phyloP scores from a whole-genome alignment of 805 yeast species.

The Candida sonorensis region DNA sequence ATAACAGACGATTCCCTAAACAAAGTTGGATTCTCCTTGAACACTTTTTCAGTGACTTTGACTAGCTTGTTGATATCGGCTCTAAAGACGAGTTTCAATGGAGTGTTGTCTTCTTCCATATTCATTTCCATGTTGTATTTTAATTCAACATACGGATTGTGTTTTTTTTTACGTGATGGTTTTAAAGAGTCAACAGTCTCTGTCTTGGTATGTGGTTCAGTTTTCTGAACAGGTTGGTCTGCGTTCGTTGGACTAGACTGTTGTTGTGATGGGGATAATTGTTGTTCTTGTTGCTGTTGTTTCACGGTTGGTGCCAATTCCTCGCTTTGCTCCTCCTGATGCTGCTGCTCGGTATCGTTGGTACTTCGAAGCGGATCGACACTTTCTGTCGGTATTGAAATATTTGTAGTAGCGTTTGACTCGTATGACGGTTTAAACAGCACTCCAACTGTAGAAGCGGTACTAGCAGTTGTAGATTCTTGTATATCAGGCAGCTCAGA shows the following conservation, averaged over 20 bases:
- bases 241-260: not conserved
- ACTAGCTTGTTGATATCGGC: conserved; percentile 9
- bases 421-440: too few relatives aligned
- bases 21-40: conserved; percentile 3
- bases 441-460: too few relatives aligned
- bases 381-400: not conserved
- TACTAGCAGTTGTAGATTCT: too few relatives aligned
- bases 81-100: too few relatives aligned
- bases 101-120: too few relatives aligned
- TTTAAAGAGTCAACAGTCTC: too few relatives aligned
- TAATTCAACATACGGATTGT: not conserved
- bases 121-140: not conserved
- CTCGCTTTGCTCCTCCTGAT: too few relatives aligned
- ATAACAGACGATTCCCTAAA: conserved; percentile 9
- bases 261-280: not conserved
- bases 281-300: not conserved
- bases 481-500: not conserved
- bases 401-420: too few relatives aligned
- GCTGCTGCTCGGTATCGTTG: too few relatives aligned
- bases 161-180: not conserved
- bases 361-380: conserved; percentile 1
- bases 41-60: conserved; percentile 20
- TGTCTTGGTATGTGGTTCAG: not conserved
- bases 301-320: not conserved
- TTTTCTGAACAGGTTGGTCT: not conserved